Evolutionary conservation across 2,329 filamentous ascomycete species (phyloP), one percentile per base, ranked within the genome.

Genomic region (Fusarium robinianum): DNA sequence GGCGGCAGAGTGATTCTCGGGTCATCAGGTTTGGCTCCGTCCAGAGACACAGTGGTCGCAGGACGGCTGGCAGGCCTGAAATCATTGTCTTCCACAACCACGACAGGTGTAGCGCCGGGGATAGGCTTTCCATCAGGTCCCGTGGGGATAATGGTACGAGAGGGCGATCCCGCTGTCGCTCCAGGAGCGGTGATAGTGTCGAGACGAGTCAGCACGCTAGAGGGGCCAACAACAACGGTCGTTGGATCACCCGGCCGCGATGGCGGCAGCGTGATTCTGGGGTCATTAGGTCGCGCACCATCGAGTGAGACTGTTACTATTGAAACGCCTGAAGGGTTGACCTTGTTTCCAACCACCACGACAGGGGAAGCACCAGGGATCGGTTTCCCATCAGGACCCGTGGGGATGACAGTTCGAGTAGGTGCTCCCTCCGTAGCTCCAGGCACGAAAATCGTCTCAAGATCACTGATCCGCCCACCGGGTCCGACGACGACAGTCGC

Each of bases 91-190:
- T 23, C 33, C n/a, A 36, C 8, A 14, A 36, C 17, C 5, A 36
- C 33, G 11, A 36, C 24, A 8, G 23, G 33, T 17, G 33, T 25
- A 35, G 46, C 49, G 6, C 41, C 44, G n/a, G 46, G 34, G 4
- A 57, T 14, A 15, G 49, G 48, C 22, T 46, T 32, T 14, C 57
- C 53, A 11, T 50, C 29, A n/a, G 29, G 14, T 19, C 46, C 49
- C n/a, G 57, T 58, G 4, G 57, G 57, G 16, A 54, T 27, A 27
- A 55, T n/a, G 2, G 45, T 53, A 7, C 34, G 36, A 5, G 49
- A 45, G 5, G 46, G 43, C 14, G 36, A 47, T 9, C 25, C 40
- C 23, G 33, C 15, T 3, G 29, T 31, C 12, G 37, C 49, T 7
- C 46, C 53, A 30, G 42, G 37, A 3, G 46, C 36, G 3, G 48